Conservation (phyloP, 2,329 filamentous ascomycete genomes). For the Didymella sp. region DNA sequence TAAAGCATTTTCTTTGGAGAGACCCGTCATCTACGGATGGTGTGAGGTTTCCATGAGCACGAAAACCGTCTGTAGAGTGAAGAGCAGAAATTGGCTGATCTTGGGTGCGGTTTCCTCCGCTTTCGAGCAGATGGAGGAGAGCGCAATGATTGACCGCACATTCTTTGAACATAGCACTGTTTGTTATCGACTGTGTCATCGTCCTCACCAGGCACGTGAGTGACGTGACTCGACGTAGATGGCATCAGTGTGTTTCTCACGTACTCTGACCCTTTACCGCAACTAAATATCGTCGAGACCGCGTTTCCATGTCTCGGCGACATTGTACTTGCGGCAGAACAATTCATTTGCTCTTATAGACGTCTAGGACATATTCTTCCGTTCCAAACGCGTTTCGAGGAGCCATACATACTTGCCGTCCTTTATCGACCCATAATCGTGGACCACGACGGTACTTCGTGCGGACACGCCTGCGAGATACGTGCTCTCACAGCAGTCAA, state of each 20-base stretch:
- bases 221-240: constrained; percentile 19
- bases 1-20: constrained; percentile 65
- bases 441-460: not conserved
- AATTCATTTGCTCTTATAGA: constrained; percentile 19
- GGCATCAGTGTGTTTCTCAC: constrained; percentile 3
- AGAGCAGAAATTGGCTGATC: constrained; percentile 60
- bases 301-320: constrained; percentile 21
- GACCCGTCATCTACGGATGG: constrained; percentile 47
- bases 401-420: constrained; percentile 13
- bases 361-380: constrained; percentile 17
- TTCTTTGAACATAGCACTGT: constrained; percentile 17
- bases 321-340: constrained; percentile 24
- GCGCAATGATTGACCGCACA: constrained; percentile 68
- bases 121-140: constrained; percentile 58
- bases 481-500: not conserved
- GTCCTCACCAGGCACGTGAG: constrained; percentile 1
- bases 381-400: constrained; percentile 23
- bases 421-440: not conserved
- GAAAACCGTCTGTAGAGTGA: constrained; percentile 66
- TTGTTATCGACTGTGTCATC: constrained; percentile 17
- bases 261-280: constrained; percentile 2
- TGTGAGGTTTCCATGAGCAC: constrained; percentile 60
- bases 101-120: constrained; percentile 65
- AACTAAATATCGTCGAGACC: constrained; percentile 25
- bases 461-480: not conserved